These are phyloP conservation scores for Xylariomycetidae sp. DNA, from an alignment of 2,329 filamentous ascomycete genomes.

Conservation along the genomic window DNA sequence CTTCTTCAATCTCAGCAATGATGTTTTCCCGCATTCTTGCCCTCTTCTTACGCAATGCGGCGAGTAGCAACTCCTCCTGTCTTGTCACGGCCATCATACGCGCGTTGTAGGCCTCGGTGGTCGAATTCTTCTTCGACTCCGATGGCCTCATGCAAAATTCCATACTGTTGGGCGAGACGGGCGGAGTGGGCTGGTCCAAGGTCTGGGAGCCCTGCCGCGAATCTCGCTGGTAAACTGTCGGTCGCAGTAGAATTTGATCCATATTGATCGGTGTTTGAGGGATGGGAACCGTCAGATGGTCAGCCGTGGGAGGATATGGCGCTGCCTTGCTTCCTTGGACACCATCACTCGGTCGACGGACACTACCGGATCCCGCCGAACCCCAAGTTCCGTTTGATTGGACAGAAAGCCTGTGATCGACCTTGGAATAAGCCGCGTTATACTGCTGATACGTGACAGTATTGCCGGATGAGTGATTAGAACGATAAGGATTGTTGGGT, in stretches of 20 bases:
- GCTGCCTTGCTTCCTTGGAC: too few relatives aligned
- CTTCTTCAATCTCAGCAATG: constrained; percentile 38
- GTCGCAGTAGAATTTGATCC: constrained; percentile 10
- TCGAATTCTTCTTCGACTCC: constrained; percentile 20
- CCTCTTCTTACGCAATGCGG: constrained; percentile 53
- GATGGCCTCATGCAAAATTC: constrained; percentile 42
- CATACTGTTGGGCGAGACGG: constrained; percentile 47
- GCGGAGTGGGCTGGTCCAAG: constrained; percentile 45
- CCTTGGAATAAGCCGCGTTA: too few relatives aligned
- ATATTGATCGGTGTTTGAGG: constrained; percentile 10
- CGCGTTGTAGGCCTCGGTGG: constrained; percentile 26
- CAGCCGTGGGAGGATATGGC: too few relatives aligned
- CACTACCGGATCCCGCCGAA: too few relatives aligned
- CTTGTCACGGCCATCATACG: constrained; percentile 54
- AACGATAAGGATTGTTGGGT: constrained; percentile 18
- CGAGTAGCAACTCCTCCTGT: constrained; percentile 55
- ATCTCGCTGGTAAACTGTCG: constrained; percentile 12
- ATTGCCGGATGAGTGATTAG: constrained; percentile 21
- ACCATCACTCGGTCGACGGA: too few relatives aligned
- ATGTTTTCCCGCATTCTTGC: constrained; percentile 48
- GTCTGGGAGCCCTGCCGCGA: too few relatives aligned
- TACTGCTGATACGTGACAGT: too few relatives aligned
- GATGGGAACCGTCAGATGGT: too few relatives aligned
- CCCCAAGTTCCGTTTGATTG: too few relatives aligned
- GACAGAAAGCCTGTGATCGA: too few relatives aligned